phyloP scores from a whole-genome alignment of 208 protist genomes.

The Leishmania lainsoni region DNA sequence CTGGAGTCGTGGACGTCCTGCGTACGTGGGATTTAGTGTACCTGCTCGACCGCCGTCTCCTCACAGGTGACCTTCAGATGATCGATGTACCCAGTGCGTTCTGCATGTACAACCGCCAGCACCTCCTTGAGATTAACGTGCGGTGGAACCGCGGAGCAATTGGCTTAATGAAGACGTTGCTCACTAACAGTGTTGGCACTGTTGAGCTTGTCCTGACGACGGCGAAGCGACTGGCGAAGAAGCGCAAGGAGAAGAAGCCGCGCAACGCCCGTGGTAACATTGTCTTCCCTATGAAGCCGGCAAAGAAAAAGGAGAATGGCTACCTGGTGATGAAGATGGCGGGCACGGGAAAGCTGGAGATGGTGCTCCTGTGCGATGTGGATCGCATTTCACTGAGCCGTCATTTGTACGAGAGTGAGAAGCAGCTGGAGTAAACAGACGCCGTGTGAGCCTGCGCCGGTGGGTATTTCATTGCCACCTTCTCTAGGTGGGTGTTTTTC shows the following conservation, averaged over 20 bases:
- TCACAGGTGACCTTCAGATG: constrained; percentile 70
- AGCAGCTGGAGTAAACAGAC: constrained; percentile 24
- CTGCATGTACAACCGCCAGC: constrained; percentile 66
- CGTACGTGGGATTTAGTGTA: constrained; percentile 89
- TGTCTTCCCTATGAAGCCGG: constrained; percentile 48
- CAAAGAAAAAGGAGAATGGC: constrained; percentile 53
- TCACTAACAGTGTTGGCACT: constrained; percentile 51
- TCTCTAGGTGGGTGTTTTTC: no score
- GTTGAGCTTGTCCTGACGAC: constrained; percentile 67
- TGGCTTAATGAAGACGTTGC: constrained; percentile 51
- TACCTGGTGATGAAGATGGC: constrained; percentile 66
- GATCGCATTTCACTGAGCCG: constrained; percentile 62
- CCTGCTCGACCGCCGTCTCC: constrained; percentile 64
- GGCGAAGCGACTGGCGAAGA: constrained; percentile 61
- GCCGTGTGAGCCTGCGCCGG: neutral
- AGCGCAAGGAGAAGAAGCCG: constrained; percentile 62
- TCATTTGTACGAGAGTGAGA: constrained; percentile 68
- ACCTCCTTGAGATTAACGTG: constrained; percentile 72
- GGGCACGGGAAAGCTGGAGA: constrained; percentile 37
- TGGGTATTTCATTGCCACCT: neutral
- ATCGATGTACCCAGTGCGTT: constrained; percentile 53
- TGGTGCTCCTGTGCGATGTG: constrained; percentile 58
- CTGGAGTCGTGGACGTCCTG: constrained; percentile 59
- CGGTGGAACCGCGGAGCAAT: constrained; percentile 59
- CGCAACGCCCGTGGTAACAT: constrained; percentile 59